phyloP scores from a whole-genome alignment of 305 asterid genomes.

The Solanum aculeatissimum region DNA sequence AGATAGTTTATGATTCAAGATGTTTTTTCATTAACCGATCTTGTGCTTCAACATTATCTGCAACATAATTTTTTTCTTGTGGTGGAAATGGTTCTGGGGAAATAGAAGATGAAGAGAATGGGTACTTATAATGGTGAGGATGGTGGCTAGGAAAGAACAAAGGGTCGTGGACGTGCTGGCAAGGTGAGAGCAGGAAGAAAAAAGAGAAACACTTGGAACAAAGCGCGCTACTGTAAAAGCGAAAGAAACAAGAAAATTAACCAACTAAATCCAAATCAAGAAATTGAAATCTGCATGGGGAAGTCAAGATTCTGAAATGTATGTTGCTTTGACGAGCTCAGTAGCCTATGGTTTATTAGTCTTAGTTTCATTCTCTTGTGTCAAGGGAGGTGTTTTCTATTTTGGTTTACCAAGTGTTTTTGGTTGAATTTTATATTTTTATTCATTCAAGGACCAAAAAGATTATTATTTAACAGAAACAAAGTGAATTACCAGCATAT shows the following conservation, averaged over 20 bases:
- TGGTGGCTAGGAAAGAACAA: not conserved
- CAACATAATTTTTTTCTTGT: not conserved
- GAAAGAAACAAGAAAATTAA: not conserved
- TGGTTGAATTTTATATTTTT: not conserved
- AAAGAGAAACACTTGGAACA: not conserved
- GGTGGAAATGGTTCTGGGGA: not conserved
- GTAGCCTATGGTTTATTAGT: not conserved
- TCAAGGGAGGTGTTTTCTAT: not conserved
- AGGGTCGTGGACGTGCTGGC: not conserved
- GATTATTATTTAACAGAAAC: not conserved
- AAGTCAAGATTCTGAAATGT: not conserved
- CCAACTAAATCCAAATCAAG: not conserved
- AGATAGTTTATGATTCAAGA: not conserved
- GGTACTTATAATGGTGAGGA: not conserved
- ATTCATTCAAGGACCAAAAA: not conserved
- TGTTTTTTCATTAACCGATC: not conserved
- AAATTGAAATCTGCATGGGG: not conserved
- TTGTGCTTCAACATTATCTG: not conserved
- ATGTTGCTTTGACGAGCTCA: not conserved
- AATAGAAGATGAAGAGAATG: not conserved
- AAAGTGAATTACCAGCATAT: not conserved
- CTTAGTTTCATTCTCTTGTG: not conserved
- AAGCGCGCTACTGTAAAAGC: not conserved
- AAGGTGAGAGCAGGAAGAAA: not conserved
- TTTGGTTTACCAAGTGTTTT: not conserved